Evolutionary conservation across 1,284 basidiomycete genomes (phyloP).

Genomic region (Marasmius sp.): DNA sequence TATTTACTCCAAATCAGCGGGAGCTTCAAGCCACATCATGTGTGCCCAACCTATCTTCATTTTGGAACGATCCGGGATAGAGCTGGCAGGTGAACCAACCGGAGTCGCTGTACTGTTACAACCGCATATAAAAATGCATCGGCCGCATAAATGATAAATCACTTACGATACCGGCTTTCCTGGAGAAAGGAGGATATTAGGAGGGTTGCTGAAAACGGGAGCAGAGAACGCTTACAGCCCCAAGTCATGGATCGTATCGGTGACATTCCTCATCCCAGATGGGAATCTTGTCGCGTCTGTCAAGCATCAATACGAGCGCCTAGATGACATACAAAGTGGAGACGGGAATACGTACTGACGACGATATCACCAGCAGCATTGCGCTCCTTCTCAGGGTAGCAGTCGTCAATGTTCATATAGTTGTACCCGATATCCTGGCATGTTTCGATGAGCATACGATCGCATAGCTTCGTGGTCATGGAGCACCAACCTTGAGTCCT

Average conservation of each 20-base stretch:
- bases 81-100: slow-evolving; percentile 51
- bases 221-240: slow-evolving; percentile 43
- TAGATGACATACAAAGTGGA: background rate
- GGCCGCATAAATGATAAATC: background rate
- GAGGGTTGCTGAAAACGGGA: background rate
- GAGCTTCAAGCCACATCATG: background rate
- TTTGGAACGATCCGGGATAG: slow-evolving; percentile 50
- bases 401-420: slow-evolving; percentile 58
- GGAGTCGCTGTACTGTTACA: slow-evolving; percentile 43
- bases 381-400: slow-evolving; percentile 54
- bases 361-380: slow-evolving; percentile 46
- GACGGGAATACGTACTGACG: slow-evolving; percentile 29
- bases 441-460: slow-evolving; percentile 3
- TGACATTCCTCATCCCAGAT: slow-evolving; percentile 50
- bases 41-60: slow-evolving; percentile 37
- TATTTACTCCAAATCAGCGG: slow-evolving; percentile 13
- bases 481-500: slow-evolving; percentile 38
- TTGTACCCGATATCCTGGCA: slow-evolving; percentile 51
- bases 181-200: slow-evolving; percentile 17
- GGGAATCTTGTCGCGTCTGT: slow-evolving; percentile 46
- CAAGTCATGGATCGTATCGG: slow-evolving; percentile 47
- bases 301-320: background rate
- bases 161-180: slow-evolving; percentile 54
- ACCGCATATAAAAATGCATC: background rate
- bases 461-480: background rate